Evolutionary conservation across 2,329 filamentous ascomycete genomes (phyloP), one percentile per base, ranked within the genome.

Genomic region (Paecilomyces dactylethromorphus): DNA sequence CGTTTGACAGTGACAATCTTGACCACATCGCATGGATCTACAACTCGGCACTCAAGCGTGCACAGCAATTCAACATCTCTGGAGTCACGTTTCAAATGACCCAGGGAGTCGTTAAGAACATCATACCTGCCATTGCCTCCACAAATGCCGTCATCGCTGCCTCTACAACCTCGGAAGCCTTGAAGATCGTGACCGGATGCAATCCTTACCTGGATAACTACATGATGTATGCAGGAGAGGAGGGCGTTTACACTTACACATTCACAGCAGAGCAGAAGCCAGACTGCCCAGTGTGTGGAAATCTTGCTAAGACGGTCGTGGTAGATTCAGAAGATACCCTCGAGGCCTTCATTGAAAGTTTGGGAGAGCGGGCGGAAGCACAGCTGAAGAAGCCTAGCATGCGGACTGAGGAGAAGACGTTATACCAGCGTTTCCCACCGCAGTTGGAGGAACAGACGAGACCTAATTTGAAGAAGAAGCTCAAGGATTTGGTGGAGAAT

Each of bases 161-260:
- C 1, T 89, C 90, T 56, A 97, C 93, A 76, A 97, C 94, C 76
- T 97, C 96, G 65, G 94, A 99, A 76, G 93, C 92, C 1, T 87
- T 97, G 78, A 99, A 99, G 78, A 90, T 99, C 62, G 90, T 89
- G 50, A 96, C 91, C 13, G 86, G 83, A 54, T 85, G 88, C 39
- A 94, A 93, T 32, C 91, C 93, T 0, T 88, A 87, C 63, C 81
- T 99, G 15, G 88, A 88, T 58, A 96, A 96, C 73, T 99, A 99
- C 78, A 97, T 97, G 92, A 96, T 97, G 90, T 99, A 99, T 75
- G 96, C 91, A 12, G 94, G 95, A 53, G 92, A 97, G 69, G 93
- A 96, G 69, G 85, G 89, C 64, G 89, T 99, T 64, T 99, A 99
- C 79, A 99, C 94, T 0, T 97, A 96, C 75, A 99, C 94, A 0